Conservation (phyloP, 2,329 filamentous ascomycete species). For the Fusarium sp. region DNA sequence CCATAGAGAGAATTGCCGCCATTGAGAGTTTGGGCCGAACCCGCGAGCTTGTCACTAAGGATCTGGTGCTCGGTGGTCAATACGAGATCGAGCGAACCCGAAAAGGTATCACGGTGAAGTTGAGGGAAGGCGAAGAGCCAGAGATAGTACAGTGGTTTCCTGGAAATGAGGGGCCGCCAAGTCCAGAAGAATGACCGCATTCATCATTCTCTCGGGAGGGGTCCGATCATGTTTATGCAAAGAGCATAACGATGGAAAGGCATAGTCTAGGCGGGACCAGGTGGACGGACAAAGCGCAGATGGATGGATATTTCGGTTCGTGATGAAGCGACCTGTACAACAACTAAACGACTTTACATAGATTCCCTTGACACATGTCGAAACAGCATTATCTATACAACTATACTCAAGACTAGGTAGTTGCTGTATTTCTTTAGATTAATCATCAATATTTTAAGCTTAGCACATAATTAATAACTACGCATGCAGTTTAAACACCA, state of each 20-base stretch:
- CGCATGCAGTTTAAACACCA: background rate
- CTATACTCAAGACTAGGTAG: background rate
- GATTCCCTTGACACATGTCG: conserved; percentile 42
- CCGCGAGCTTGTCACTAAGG: conserved; percentile 95
- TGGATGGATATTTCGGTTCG: conserved; percentile 18
- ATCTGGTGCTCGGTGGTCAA: conserved; percentile 85
- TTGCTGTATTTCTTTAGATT: conserved; percentile 31
- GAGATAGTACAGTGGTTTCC: background rate
- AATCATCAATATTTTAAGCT: background rate
- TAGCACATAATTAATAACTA: background rate
- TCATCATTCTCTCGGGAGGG: background rate
- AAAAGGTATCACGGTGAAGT: conserved; percentile 56
- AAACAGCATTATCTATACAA: conserved; percentile 11
- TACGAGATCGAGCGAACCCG: conserved; percentile 71
- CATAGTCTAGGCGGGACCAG: background rate
- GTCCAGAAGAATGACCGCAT: conserved; percentile 12
- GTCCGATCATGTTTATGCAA: conserved; percentile 1
- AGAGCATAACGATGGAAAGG: background rate
- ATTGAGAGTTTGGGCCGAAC: conserved; percentile 95
- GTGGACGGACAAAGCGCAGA: conserved; percentile 21
- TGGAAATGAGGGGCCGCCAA: conserved; percentile 1
- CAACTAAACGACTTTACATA: conserved; percentile 32
- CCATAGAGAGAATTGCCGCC: conserved; percentile 85
- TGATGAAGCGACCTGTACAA: conserved; percentile 39
- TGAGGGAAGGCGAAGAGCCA: conserved; percentile 55